Evolutionary conservation across 1,284 basidiomycete species (phyloP).

Genomic region (Veloporphyrellus conicus): DNA sequence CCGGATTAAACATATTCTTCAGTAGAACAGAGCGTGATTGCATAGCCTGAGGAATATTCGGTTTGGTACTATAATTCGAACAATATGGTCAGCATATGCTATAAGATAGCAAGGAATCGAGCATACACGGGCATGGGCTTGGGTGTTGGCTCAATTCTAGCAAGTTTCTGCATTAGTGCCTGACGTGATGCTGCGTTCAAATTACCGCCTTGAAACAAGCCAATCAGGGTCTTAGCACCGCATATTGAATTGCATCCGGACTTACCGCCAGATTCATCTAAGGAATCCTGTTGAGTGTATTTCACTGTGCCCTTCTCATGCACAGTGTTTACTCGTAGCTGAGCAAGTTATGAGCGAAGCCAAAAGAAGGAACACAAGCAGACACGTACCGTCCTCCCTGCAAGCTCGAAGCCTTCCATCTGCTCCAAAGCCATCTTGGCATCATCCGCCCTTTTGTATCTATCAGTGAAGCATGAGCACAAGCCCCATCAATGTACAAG

Average conservation of each 20-base stretch:
- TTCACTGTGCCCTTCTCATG: slow-evolving; percentile 79
- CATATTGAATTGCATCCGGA: neutral
- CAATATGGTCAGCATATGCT: slow-evolving; percentile 9
- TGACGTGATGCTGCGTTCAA: slow-evolving; percentile 93
- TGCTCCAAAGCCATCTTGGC: slow-evolving; percentile 95
- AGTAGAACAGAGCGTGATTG: slow-evolving; percentile 82
- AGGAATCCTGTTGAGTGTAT: slow-evolving; percentile 72
- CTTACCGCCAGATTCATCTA: slow-evolving; percentile 78
- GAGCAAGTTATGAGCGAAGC: slow-evolving; percentile 11
- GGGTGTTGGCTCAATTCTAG: slow-evolving; percentile 74
- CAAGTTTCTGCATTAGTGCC: slow-evolving; percentile 98
- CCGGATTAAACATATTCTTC: slow-evolving; percentile 96
- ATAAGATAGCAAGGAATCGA: slow-evolving; percentile 1
- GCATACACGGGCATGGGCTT: slow-evolving; percentile 59
- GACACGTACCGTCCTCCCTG: slow-evolving; percentile 77
- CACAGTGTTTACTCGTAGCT: slow-evolving; percentile 88
- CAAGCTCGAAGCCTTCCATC: slow-evolving; percentile 98
- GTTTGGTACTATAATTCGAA: slow-evolving; percentile 46
- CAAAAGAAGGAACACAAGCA: slow-evolving; percentile 1
- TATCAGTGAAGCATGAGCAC: slow-evolving; percentile 29
- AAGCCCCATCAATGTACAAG: neutral
- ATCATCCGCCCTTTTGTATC: slow-evolving; percentile 84
- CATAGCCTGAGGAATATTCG: slow-evolving; percentile 72
- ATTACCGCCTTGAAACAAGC: slow-evolving; percentile 65
- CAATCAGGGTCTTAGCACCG: slow-evolving; percentile 10